Conservation (phyloP, 2,329 filamentous ascomycete genomes). For the Aspergillus pseudoglaucus region DNA sequence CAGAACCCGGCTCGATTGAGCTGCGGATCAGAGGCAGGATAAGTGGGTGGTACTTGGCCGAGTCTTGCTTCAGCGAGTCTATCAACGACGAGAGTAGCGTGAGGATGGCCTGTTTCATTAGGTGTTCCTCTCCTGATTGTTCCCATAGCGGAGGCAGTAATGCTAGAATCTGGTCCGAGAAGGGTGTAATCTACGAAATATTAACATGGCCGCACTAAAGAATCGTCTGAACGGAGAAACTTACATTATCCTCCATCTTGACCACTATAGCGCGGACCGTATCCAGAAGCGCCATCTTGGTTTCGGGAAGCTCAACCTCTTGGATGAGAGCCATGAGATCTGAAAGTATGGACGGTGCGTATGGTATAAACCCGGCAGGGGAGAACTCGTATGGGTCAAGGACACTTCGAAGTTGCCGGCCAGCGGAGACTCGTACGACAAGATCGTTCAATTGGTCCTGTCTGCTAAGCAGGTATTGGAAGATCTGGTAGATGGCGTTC, state of each 20-base stretch:
- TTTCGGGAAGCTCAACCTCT: slow-evolving; percentile 75
- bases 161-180: slow-evolving; percentile 73
- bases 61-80: slow-evolving; percentile 73
- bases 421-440: slow-evolving; percentile 86
- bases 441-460: slow-evolving; percentile 76
- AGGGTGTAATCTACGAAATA: slow-evolving; percentile 47
- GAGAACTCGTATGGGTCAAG: slow-evolving; percentile 81
- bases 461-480: slow-evolving; percentile 73
- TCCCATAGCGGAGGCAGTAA: slow-evolving; percentile 80
- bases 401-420: slow-evolving; percentile 71
- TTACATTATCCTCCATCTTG: slow-evolving; percentile 67
- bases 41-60: slow-evolving; percentile 68
- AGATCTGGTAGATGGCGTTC: slow-evolving; percentile 78
- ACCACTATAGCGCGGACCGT: slow-evolving; percentile 76
- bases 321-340: slow-evolving; percentile 71
- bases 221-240: slow-evolving; percentile 5
- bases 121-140: slow-evolving; percentile 73
- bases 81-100: slow-evolving; percentile 78
- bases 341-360: slow-evolving; percentile 64
- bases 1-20: slow-evolving; percentile 69
- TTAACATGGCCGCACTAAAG: slow-evolving; percentile 2
- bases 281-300: slow-evolving; percentile 81
- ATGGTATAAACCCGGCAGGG: slow-evolving; percentile 67
- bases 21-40: slow-evolving; percentile 77
- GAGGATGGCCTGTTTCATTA: slow-evolving; percentile 90